phyloP scores from a whole-genome alignment of 1,139 yeast genomes.

The Magnusiomyces sp. region DNA sequence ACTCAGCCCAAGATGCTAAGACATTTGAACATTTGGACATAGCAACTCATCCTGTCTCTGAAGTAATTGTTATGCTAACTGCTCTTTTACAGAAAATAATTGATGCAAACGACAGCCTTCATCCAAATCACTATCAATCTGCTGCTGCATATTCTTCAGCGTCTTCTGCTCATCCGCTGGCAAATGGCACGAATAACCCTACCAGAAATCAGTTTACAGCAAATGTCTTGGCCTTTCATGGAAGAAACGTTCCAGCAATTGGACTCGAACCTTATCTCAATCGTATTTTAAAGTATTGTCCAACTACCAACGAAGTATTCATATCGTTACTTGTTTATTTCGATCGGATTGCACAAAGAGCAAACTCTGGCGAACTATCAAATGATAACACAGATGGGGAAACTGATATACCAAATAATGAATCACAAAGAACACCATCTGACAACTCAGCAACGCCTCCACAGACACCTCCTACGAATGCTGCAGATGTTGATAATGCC shows the following conservation, averaged over 20 bases:
- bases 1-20: conserved; percentile 15
- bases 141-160: conserved; percentile 30
- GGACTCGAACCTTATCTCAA: conserved; percentile 81
- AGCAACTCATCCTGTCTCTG: conserved; percentile 75
- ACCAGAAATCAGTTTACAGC: conserved; percentile 40
- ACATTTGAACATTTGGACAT: conserved; percentile 55
- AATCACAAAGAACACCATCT: conserved; percentile 15
- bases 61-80: conserved; percentile 73
- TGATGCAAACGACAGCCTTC: conserved; percentile 82
- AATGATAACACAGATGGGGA: neutral
- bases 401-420: conserved; percentile 7
- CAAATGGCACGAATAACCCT: conserved; percentile 22
- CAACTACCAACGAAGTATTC: conserved; percentile 94
- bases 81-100: conserved; percentile 78
- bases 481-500: conserved; percentile 19
- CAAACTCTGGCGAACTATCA: conserved; percentile 45
- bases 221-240: conserved; percentile 85
- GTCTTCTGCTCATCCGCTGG: conserved; percentile 1
- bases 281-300: conserved; percentile 90
- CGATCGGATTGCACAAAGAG: conserved; percentile 87
- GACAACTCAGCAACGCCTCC: conserved; percentile 10
- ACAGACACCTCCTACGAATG: neutral
- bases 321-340: conserved; percentile 82
- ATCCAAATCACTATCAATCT: conserved; percentile 59
- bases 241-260: conserved; percentile 91